These are phyloP conservation scores for Starmerella bacillaris DNA, from an alignment of 805 yeast genomes.

Conservation along the genomic window DNA sequence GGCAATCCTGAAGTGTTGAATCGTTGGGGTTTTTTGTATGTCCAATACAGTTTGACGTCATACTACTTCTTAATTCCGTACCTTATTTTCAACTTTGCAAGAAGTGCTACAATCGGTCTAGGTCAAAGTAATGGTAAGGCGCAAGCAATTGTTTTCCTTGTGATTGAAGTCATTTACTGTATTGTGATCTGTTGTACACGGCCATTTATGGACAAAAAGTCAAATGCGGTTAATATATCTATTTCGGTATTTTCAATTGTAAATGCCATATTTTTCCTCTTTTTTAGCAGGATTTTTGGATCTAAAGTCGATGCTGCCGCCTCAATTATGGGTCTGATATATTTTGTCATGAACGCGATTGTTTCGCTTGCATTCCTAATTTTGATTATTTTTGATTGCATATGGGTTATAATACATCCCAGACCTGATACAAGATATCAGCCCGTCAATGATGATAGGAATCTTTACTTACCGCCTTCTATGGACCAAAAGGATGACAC, in stretches of 20 bases:
- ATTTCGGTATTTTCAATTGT: conserved; percentile 63
- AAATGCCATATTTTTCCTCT: conserved; percentile 72
- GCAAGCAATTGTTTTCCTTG: conserved; percentile 63
- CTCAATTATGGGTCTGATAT: conserved; percentile 77
- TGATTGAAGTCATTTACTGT: conserved; percentile 55
- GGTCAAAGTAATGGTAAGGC: conserved; percentile 64
- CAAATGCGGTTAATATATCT: conserved; percentile 81
- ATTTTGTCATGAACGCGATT: conserved; percentile 75
- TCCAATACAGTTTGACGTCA: conserved; percentile 72
- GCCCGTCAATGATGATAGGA: conserved; percentile 93
- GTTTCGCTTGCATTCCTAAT: conserved; percentile 67
- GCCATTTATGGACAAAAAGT: conserved; percentile 89
- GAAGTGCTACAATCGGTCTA: conserved; percentile 73
- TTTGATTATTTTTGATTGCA: conserved; percentile 75
- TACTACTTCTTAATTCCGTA: conserved; percentile 65
- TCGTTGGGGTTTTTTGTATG: conserved; percentile 81
- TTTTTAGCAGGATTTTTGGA: conserved; percentile 67
- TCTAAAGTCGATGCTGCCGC: conserved; percentile 70
- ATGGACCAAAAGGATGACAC: conserved; percentile 25
- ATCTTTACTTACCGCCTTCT: conserved; percentile 50
- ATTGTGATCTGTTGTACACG: conserved; percentile 47
- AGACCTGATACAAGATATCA: conserved; percentile 92
- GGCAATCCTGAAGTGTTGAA: conserved; percentile 69
- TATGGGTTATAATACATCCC: conserved; percentile 63
- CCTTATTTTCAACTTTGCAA: conserved; percentile 46